A percentile compares a stretch with the other conserved stretches of the same genome.
Evolutionary conservation across 768 basidiomycete genomes (phyloP).

Genomic region (Fomitopsis pulvina): DNA sequence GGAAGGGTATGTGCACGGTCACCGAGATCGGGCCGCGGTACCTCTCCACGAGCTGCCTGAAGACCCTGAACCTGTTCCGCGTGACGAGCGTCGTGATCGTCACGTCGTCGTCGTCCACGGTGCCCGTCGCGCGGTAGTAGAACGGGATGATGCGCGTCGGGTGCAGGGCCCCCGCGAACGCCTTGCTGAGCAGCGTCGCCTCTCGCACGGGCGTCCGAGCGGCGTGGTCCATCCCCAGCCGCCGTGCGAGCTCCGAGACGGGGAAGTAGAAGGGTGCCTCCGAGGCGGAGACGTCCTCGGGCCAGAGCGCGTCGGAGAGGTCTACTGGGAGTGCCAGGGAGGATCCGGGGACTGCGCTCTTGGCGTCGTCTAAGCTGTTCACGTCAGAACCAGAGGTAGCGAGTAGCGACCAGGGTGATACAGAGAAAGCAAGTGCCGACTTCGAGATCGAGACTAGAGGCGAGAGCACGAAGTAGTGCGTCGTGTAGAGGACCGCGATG

Average conservation of each 20-base stretch:
- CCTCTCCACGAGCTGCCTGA: constrained; percentile 64
- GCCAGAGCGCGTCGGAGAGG: constrained; percentile 3
- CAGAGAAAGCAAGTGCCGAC: neutral
- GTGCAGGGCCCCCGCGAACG: constrained; percentile 61
- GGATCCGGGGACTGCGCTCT: neutral
- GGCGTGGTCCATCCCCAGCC: neutral
- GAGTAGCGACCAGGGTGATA: neutral
- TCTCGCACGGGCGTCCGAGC: constrained; percentile 29
- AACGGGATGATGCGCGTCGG: constrained; percentile 77
- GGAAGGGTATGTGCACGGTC: constrained; percentile 66
- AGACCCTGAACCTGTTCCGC: constrained; percentile 66
- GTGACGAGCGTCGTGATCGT: constrained; percentile 86
- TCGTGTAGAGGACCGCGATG: neutral
- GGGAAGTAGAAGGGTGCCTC: neutral
- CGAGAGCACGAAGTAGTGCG: neutral
- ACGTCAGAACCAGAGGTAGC: neutral
- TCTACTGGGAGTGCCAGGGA: neutral
- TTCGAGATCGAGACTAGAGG: neutral
- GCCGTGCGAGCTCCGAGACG: neutral
- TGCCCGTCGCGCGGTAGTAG: constrained; percentile 63
- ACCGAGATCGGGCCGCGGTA: constrained; percentile 85
- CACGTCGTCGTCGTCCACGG: constrained; percentile 57
- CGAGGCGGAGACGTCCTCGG: neutral
- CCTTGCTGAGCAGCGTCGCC: constrained; percentile 57
- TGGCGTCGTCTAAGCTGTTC: neutral